These are phyloP conservation scores for Scedosporium apiospermum DNA, from an alignment of 2,329 filamentous ascomycete genomes.

Conservation along the genomic window DNA sequence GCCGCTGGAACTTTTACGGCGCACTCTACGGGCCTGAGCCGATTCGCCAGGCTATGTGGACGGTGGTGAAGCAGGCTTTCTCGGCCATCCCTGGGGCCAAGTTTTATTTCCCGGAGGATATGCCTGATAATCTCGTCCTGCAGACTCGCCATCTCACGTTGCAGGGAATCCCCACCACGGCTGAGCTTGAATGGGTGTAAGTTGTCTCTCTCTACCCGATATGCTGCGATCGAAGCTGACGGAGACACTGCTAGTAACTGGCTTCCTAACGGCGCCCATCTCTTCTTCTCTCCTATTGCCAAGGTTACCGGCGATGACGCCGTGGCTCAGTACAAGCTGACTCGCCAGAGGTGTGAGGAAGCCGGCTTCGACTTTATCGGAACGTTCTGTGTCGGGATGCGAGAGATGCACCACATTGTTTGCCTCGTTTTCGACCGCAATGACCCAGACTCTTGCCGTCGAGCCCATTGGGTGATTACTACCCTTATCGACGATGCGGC, in stretches of 20 bases:
- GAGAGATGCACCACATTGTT: conserved; percentile 34
- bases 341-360: conserved; percentile 15
- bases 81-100: conserved; percentile 21
- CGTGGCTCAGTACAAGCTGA: conserved; percentile 20
- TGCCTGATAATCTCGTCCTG: conserved; percentile 22
- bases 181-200: conserved; percentile 27
- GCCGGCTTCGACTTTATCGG: conserved; percentile 21
- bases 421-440: conserved; percentile 42
- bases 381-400: conserved; percentile 19
- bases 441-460: conserved; percentile 24
- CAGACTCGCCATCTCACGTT: conserved; percentile 18
- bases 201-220: conserved; percentile 8
- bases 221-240: conserved; percentile 4
- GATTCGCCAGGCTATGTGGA: conserved; percentile 16
- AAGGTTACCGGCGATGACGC: conserved; percentile 25
- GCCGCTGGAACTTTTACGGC: conserved; percentile 37
- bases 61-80: conserved; percentile 24
- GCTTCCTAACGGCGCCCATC: conserved; percentile 26
- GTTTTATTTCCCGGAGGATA: conserved; percentile 23
- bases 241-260: conserved; percentile 15
- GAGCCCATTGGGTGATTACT: conserved; percentile 19
- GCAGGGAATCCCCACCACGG: conserved; percentile 24
- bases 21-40: conserved; percentile 19
- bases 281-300: conserved; percentile 27
- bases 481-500: conserved; percentile 30